phyloP scores from a whole-genome alignment of 2,329 filamentous ascomycete species.

The Colletotrichum horii region DNA sequence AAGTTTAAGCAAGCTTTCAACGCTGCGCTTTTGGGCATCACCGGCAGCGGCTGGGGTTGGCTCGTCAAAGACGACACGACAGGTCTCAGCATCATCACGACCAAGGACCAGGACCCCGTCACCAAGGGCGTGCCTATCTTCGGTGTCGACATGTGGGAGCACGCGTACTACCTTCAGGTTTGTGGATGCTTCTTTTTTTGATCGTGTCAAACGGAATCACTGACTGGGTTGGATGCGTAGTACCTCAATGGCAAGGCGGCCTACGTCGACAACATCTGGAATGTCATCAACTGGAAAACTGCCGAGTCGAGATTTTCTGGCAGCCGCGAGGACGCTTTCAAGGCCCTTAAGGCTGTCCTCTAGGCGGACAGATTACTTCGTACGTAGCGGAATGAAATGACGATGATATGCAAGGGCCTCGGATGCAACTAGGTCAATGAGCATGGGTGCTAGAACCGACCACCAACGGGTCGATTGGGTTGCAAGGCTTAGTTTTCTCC shows the following conservation, averaged over 20 bases:
- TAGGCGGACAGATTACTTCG: constrained; percentile 26
- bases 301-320: constrained; percentile 67
- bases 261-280: constrained; percentile 80
- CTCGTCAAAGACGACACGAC: constrained; percentile 68
- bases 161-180: constrained; percentile 87
- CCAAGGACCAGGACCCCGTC: constrained; percentile 86
- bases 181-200: constrained; percentile 21
- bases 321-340: constrained; percentile 49
- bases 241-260: constrained; percentile 78
- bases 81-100: constrained; percentile 74
- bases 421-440: no score
- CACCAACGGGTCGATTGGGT: background rate
- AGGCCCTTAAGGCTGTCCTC: constrained; percentile 47
- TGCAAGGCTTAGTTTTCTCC: background rate
- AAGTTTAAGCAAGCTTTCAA: constrained; percentile 71
- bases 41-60: constrained; percentile 91
- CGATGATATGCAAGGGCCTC: background rate
- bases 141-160: constrained; percentile 92
- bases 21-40: constrained; percentile 70
- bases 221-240: constrained; percentile 46
- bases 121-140: constrained; percentile 70
- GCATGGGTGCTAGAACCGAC: background rate
- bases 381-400: background rate
- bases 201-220: background rate
- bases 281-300: constrained; percentile 78